Evolutionary conservation across 108 stramenopile genomes (phyloP), one percentile per base, ranked within the genome.

Genomic region (Cyclotella choctawhatcheeana): DNA sequence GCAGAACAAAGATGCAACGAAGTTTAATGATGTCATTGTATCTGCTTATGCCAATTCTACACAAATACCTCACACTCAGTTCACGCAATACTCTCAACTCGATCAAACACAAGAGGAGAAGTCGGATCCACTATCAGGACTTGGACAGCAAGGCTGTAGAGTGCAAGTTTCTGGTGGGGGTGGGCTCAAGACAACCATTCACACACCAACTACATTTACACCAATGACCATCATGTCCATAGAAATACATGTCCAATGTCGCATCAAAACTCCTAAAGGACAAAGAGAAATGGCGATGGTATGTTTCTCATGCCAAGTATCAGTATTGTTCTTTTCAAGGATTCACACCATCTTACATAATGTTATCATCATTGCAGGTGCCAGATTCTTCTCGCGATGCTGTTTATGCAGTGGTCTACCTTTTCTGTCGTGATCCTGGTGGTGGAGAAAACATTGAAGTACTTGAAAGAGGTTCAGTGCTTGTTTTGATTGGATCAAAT

Each of bases 181-280:
- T 25, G 79, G 83, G 16, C 72, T 95, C 20, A 95, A 95, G 56
- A 85, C 90, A 14, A 74, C 86, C 37, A 86, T 84, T 14, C 70
- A 71, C 47, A 50, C 79, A 24, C 82, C 89, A 13, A 76, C 78
- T 43, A 60, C 67, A 40, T 61, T 72, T 35, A 62, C 81, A 14
- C 93, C 93, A n/a, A 45, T 95, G 10, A 87, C 94, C 16, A 73
- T 92, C 56, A 89, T 95, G 87, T 82, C 88, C 2, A 80, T 95
- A 32, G 94, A 95, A 69, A 81, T 93, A 44, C 94, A 95, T 82
- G 89, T 90, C 7, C 94, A 95, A 65, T 93, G 92, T 62, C 71
- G 94, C 31, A 87, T 73, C n/a, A 74, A 76, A 31, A 77, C 73
- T 29, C 31, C 81, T 8, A 82, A 81, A 52, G 90, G 90, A 64